Conservation (phyloP, 768 basidiomycete genomes). For the Rickenella mellea region DNA sequence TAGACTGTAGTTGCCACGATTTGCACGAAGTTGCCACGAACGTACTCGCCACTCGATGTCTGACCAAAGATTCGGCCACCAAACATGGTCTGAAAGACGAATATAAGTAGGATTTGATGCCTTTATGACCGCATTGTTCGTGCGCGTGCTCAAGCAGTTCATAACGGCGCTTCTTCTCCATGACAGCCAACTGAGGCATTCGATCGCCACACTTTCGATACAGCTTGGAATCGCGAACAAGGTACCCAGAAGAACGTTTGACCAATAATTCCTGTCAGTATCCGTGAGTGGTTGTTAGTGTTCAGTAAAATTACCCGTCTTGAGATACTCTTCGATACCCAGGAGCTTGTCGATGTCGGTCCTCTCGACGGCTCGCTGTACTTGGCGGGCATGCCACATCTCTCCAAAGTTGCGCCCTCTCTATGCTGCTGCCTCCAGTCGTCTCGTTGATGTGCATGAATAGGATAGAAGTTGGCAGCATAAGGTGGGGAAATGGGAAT, state of each 20-base stretch:
- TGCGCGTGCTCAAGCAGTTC: constrained; percentile 18
- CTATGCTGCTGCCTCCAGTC: neutral
- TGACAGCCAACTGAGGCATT: constrained; percentile 17
- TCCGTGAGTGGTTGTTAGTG: neutral
- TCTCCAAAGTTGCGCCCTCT: neutral
- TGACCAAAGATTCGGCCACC: constrained; percentile 11
- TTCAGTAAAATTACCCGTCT: neutral
- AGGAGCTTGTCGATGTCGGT: neutral
- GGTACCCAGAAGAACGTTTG: constrained; percentile 7
- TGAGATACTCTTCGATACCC: neutral
- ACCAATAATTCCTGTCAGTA: constrained; percentile 5
- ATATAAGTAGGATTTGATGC: constrained; percentile 15
- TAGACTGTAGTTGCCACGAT: constrained; percentile 20
- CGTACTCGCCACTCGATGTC: constrained; percentile 19
- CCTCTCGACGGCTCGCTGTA: neutral
- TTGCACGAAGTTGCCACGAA: no score
- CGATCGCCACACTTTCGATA: constrained; percentile 10
- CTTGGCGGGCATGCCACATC: neutral
- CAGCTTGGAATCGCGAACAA: constrained; percentile 11
- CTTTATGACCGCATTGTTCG: constrained; percentile 19
- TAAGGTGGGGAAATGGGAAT: no score
- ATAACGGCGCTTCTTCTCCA: constrained; percentile 1
- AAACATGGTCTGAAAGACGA: constrained; percentile 4
- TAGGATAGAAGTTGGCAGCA: neutral
- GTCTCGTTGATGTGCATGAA: neutral